These are phyloP conservation scores for Vicia faba DNA, from an alignment of 306 rosid species.

Conservation along the genomic window DNA sequence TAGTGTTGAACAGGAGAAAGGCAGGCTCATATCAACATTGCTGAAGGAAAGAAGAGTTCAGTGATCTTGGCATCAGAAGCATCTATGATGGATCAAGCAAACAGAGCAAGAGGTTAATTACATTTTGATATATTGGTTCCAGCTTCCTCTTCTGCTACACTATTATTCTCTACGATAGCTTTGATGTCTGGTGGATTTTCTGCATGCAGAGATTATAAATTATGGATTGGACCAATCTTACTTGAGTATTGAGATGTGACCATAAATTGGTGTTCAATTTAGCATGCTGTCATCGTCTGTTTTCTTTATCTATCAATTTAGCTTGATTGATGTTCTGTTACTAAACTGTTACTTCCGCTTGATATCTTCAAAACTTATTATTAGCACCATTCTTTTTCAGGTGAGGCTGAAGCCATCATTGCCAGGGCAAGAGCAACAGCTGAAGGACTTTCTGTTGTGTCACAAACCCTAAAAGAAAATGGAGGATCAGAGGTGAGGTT, in stretches of 20 bases:
- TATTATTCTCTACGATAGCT: constrained; percentile 29
- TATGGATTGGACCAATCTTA: constrained; percentile 18
- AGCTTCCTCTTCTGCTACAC: constrained; percentile 11
- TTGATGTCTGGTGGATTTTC: constrained; percentile 13
- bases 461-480: constrained; percentile 66
- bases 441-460: constrained; percentile 71
- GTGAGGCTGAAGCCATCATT: constrained; percentile 96
- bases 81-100: constrained; percentile 79
- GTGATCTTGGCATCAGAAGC: constrained; percentile 94
- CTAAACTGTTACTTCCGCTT: constrained; percentile 6
- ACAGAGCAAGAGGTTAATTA: constrained; percentile 70
- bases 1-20: constrained; percentile 79
- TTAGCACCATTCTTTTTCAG: constrained; percentile 45
- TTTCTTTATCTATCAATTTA: constrained; percentile 31
- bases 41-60: constrained; percentile 89
- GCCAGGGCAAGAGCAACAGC: constrained; percentile 93
- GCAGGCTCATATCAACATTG: constrained; percentile 82
- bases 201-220: constrained; percentile 29
- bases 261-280: constrained; percentile 25
- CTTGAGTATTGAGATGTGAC: constrained; percentile 9
- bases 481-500: constrained; percentile 89
- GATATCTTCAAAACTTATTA: constrained; percentile 36
- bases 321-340: constrained; percentile 34
- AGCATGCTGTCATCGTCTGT: constrained; percentile 23
- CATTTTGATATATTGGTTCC: constrained; percentile 25